A percentile compares a stretch with the other conserved stretches of the same genome.
phyloP scores from a whole-genome alignment of 2,329 filamentous ascomycete genomes.

The Dryadomyces sulphureus region DNA sequence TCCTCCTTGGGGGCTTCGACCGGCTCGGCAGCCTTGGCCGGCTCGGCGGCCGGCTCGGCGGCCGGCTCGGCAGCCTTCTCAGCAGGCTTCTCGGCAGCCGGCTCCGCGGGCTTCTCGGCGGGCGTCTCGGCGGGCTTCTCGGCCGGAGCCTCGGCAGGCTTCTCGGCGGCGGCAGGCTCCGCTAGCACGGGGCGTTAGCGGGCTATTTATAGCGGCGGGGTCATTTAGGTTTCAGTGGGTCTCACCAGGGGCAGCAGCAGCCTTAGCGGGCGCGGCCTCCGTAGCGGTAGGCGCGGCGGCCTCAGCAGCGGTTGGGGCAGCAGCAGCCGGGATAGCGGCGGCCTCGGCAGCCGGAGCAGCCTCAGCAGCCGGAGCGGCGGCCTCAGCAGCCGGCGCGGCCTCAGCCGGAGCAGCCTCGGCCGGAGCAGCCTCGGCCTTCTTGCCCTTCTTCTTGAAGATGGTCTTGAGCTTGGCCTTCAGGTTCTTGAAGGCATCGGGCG shows the following conservation, averaged over 20 bases:
- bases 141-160: conserved; percentile 5
- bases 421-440: conserved; percentile 13
- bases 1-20: conserved; percentile 13
- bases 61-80: conserved; percentile 3
- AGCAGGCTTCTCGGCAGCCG: background rate
- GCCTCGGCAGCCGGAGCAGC: conserved; percentile 13
- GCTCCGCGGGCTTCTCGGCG: too few relatives aligned
- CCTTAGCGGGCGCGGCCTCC: conserved; percentile 7
- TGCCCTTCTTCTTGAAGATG: conserved; percentile 32
- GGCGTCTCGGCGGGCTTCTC: background rate
- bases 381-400: conserved; percentile 11
- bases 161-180: conserved; percentile 11
- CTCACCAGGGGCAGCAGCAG: conserved; percentile 5
- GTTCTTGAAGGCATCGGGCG: conserved; percentile 35
- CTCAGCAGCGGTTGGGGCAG: background rate
- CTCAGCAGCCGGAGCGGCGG: conserved; percentile 11
- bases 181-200: too few relatives aligned
- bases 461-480: conserved; percentile 40
- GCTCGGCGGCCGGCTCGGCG: conserved; percentile 11
- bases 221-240: conserved; percentile 5
- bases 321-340: conserved; percentile 5
- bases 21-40: conserved; percentile 17
- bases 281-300: conserved; percentile 12
- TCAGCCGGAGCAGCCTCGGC: conserved; percentile 4
- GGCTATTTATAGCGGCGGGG: too few relatives aligned